Base-by-base conservation (phyloP, 2,329 filamentous ascomycete species). In the Coniochaeta pulveracea region DNA sequence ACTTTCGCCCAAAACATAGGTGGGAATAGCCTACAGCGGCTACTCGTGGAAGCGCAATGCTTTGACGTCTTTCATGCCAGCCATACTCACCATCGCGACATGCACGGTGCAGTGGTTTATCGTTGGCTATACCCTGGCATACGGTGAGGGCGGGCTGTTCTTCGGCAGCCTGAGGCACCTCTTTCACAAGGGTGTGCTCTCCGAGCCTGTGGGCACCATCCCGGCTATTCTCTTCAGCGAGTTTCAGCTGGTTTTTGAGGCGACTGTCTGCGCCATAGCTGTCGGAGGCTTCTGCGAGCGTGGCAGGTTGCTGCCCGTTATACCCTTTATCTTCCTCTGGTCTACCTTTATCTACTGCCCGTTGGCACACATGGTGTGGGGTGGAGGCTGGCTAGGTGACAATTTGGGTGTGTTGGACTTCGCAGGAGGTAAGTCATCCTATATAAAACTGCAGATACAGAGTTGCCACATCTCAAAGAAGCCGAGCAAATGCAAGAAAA, bases 71-170 rank as follows among this genome's bases (percentile, higher is more conserved):
- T 58, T 64, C 38, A 60, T 67, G 36, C 63, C 63, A 6, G 57
- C 63, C 1, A 47, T 68, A 3, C 53, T 67, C 9, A 55, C 60
- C 2, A 58, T 67, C 10, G 56, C 57, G 3, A 57, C 60, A n/a
- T 68, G 63, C 40, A 59, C 61, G 1, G 57, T 67, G 24, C 63
- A 68, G 47, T 67, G 64, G 63, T 67, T 61, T 40, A 43, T 65
- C 19, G 47, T 66, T 16, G 63, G 63, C 2, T 68, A 68, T 43
- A 61, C 59, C 1, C 47, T 68, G 8, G 61, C 63, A 2, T 68
- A 68, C 40, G 58, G 61, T 10, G 58, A 65, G 19, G 63, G 59
- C 17, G 57, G 57, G 18, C 45, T 52, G 5, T 45, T 66, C 5
- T 58, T 68, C 41, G 63, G 64, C 4, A 54, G 58, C 26, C 54